Evolutionary conservation across 2,329 filamentous ascomycete genomes (phyloP), one percentile per base, ranked within the genome.

Genomic region (Drechslerella dactyloides): DNA sequence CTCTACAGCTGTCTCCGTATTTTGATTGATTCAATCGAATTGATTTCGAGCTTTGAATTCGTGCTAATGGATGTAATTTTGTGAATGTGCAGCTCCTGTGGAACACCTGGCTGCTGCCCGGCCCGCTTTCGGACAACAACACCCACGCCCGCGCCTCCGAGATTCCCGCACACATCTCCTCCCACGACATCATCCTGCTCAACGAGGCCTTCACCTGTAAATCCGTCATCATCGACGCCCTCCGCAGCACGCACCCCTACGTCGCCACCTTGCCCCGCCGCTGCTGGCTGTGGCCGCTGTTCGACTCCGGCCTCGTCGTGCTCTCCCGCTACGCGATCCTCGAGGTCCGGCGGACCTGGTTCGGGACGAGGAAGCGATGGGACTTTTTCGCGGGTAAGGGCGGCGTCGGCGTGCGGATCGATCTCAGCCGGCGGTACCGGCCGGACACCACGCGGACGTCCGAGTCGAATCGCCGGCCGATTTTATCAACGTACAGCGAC

Each of bases 281-380:
- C 35, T 70, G 66, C 59, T 70, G 66, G 66, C 24, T 70, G 17
- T 70, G 66, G 66, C 66, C 66, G n/a, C 19, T 70, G 13, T 70
- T 70, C 50, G 66, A 70, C 35, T 64, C 59, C 10, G 66, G 66
- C 7, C 59, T 70, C 13, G 66, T 70, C 30, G 66, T 70, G 2
- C 40, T 70, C 1, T 70, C 66, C 7, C 48, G 66, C n/a, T 70
- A 70, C 37, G 66, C 66, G 8, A 70, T 70, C 19, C 59, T 70
- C 15, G 66, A 70, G 13, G 66, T 70, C 21, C 40, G 54, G 33
- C 48, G 59, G 13, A 70, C 66, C 7, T 64, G 59, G 48, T 70
- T 64, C 35, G 60, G 66, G 11, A 64, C 63, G 21, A 46, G 66
- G 8, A 64, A 59, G n/a, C 19, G 55, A 13, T 70, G 66, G 66